Conservation (phyloP, 2,329 filamentous ascomycete species). For the Epichloe baconii region DNA sequence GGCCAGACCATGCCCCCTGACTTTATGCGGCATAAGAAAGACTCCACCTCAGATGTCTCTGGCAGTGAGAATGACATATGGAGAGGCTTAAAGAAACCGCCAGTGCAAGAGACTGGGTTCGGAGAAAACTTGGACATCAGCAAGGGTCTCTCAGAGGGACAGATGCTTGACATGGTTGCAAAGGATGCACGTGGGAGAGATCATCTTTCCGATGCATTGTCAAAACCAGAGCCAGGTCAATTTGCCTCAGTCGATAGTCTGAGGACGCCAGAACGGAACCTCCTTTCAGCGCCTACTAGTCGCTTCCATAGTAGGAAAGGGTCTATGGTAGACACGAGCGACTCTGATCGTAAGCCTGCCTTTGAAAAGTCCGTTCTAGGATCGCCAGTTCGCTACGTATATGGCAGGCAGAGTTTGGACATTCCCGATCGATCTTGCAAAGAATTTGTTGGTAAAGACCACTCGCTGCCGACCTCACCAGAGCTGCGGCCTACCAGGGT, state of each 20-base stretch:
- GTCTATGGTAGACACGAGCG: slow-evolving; percentile 27
- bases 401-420: slow-evolving; percentile 34
- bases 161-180: slow-evolving; percentile 48
- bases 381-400: slow-evolving; percentile 14
- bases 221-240: slow-evolving; percentile 15
- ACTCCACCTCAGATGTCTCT: slow-evolving; percentile 47
- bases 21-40: slow-evolving; percentile 34
- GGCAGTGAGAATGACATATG: slow-evolving; percentile 37
- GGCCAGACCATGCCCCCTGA: slow-evolving; percentile 34
- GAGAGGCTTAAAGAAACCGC: slow-evolving; percentile 18
- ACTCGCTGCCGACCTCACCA: slow-evolving; percentile 38
- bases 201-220: slow-evolving; percentile 15
- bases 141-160: slow-evolving; percentile 44
- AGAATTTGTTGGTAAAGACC: slow-evolving; percentile 29
- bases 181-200: slow-evolving; percentile 35
- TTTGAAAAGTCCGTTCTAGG: slow-evolving; percentile 11
- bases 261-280: slow-evolving; percentile 18
- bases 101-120: slow-evolving; percentile 18
- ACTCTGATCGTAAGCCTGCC: slow-evolving; percentile 22
- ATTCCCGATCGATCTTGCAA: slow-evolving; percentile 24
- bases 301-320: slow-evolving; percentile 22
- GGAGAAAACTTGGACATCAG: slow-evolving; percentile 34
- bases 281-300: slow-evolving; percentile 16
- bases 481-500: slow-evolving; percentile 34
- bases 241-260: slow-evolving; percentile 18